These are phyloP conservation scores for Phascolomyces articulosus DNA, from an alignment of 371 early-diverging fungal species.

Conservation along the genomic window DNA sequence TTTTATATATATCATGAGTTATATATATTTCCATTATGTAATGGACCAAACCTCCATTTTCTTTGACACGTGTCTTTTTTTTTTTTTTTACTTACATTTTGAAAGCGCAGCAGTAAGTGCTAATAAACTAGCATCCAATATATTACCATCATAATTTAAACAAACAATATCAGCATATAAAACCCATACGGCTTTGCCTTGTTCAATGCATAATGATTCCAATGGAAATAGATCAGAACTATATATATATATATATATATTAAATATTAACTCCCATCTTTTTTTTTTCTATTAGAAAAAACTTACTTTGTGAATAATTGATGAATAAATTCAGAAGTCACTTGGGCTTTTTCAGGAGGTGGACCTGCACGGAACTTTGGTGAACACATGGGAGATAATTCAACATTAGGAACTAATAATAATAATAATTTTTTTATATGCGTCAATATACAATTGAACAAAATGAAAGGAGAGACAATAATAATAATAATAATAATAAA, in stretches of 20 bases:
- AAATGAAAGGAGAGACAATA: too few relatives aligned
- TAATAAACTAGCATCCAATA: conserved; percentile 86
- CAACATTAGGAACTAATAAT: conserved; percentile 83
- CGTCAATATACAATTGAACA: too few relatives aligned
- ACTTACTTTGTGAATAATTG: conserved; percentile 66
- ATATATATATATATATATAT: too few relatives aligned
- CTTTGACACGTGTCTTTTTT: too few relatives aligned
- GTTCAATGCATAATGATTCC: conserved; percentile 78
- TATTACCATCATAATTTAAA: conserved; percentile 89
- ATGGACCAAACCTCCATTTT: too few relatives aligned
- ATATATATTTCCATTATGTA: not conserved
- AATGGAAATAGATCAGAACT: conserved; percentile 71
- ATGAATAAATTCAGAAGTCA: conserved; percentile 78
- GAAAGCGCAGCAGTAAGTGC: conserved; percentile 76
- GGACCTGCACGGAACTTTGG: conserved; percentile 86
- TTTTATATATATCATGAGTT: not conserved
- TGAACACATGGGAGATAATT: conserved; percentile 88
- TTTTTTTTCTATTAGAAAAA: not conserved
- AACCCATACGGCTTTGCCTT: conserved; percentile 87
- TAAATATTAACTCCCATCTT: not conserved
- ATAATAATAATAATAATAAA: not conserved
- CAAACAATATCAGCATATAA: conserved; percentile 91
- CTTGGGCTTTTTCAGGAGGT: conserved; percentile 85
- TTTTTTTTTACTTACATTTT: conserved; percentile 69
- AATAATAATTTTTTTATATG: too few relatives aligned